Base-by-base conservation (phyloP, 176 grass and related monocot genomes). In the Dendrocalamus sinicus region DNA sequence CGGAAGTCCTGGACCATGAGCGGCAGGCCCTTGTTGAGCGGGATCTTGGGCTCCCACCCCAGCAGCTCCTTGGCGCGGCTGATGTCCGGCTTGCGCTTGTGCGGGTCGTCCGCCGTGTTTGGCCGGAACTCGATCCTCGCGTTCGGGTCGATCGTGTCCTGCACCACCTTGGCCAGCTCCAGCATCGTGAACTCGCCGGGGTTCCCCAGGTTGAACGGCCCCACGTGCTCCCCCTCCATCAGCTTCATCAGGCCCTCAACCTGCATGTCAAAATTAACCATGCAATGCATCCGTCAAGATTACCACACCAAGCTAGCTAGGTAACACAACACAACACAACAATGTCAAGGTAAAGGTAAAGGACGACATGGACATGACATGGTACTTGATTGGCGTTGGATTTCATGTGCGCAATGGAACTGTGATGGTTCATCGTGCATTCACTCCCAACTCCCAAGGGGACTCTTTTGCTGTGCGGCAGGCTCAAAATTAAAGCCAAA, bases 61-160 rank as follows among this genome's bases (percentile, higher is more conserved):
- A 97, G 91, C 55, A 90, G 82, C 45, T 94, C 90, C 90, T 92
- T 97, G 64, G 94, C 94, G 48, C 84, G 86, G 65, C 80, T 77
- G 86, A 97, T 94, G 86, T 97, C 94, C 0, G 94, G 94, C 84
- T 94, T 97, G 80, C 94, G 90, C 88, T 92, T 97, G 94, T 97
- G 94, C 57, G 94, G 94, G 81, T 97, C 94, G 57, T 97, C 94
- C 62, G 87, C 88, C 40, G 94, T 97, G 94, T 97, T 97, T 0
- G 77, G 72, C 45, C 90, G 58, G 90, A 94, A 97, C 88, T 92
- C 94, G 54, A 97, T 92, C 43, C 77, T 51, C 1, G 94, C 94
- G 72, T 89, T 91, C 9, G 84, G 84, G 83, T 97, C 88, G 77
- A 97, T 92, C 24, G 90, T 91, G 81, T 97, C 94, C 91, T 97